Conservation (phyloP, 495 filamentous ascomycete species). For the Penicillium riverlandense region DNA sequence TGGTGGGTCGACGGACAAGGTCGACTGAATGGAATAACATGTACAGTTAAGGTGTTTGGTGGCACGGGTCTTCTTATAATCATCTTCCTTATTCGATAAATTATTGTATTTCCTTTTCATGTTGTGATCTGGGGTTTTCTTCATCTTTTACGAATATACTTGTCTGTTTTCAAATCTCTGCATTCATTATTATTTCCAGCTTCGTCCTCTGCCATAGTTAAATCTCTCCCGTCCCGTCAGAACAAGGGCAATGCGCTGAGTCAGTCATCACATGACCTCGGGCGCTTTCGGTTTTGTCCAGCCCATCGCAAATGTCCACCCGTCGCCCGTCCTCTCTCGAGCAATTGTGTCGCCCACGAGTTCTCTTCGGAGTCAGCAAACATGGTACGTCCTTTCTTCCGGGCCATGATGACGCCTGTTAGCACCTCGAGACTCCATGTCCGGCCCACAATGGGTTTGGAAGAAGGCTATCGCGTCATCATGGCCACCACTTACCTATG, state of each 20-base stretch:
- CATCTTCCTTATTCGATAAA: slow-evolving; percentile 19
- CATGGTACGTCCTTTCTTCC: slow-evolving; percentile 21
- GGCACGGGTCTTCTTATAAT: slow-evolving; percentile 17
- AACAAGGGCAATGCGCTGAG: not conserved
- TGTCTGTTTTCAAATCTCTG: not conserved
- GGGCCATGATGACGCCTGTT: not conserved
- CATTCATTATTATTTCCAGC: too few relatives aligned
- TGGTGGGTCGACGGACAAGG: slow-evolving; percentile 61
- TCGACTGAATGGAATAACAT: slow-evolving; percentile 54
- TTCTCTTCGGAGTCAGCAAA: slow-evolving; percentile 9
- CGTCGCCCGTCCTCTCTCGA: too few relatives aligned
- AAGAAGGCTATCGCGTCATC: not conserved
- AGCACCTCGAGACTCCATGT: not conserved
- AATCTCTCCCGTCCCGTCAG: too few relatives aligned
- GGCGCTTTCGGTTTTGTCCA: not conserved
- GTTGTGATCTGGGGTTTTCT: slow-evolving; percentile 9
- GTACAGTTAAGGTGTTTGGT: slow-evolving; percentile 33
- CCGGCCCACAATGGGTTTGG: slow-evolving; percentile 1
- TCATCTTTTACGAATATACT: not conserved
- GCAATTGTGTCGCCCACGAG: slow-evolving; percentile 17
- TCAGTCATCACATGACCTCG: slow-evolving; percentile 1
- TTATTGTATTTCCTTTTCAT: slow-evolving; percentile 19
- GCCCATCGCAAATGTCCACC: too few relatives aligned
- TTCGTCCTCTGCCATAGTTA: too few relatives aligned
- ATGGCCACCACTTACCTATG: not conserved